Conservation (phyloP, 495 filamentous ascomycete genomes). For the Neurospora sp. region DNA sequence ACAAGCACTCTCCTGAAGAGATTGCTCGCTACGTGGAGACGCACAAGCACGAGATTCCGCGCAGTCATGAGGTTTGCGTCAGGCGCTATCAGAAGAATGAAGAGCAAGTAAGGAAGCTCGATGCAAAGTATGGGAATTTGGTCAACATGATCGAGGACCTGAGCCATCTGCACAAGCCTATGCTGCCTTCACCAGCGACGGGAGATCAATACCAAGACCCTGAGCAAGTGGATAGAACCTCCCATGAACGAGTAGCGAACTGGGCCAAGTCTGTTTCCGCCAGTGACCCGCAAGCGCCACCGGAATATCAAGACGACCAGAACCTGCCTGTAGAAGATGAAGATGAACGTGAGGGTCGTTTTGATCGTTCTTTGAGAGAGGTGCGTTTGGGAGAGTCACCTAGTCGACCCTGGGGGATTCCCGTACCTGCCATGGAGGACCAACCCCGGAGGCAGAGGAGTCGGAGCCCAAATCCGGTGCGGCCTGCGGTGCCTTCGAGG, state of each 20-base stretch:
- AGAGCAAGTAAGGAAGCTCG: conserved; percentile 69
- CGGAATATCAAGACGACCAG: conserved; percentile 18
- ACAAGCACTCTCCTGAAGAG: conserved; percentile 85
- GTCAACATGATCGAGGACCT: conserved; percentile 86
- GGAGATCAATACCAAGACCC: conserved; percentile 22
- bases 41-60: conserved; percentile 85
- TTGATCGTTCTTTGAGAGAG: conserved; percentile 73
- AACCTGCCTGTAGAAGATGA: conserved; percentile 19
- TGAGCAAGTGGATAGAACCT: conserved; percentile 36
- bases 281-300: conserved; percentile 28
- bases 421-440: conserved; percentile 44
- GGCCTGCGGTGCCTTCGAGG: not conserved
- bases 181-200: conserved; percentile 54
- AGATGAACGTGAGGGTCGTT: conserved; percentile 48
- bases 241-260: conserved; percentile 58
- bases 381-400: conserved; percentile 82
- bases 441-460: not conserved
- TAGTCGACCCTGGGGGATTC: conserved; percentile 83
- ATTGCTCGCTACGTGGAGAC: conserved; percentile 81
- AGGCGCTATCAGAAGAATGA: conserved; percentile 76
- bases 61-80: conserved; percentile 85
- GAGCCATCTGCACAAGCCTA: conserved; percentile 69
- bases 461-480: not conserved
- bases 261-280: conserved; percentile 68
- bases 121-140: conserved; percentile 83